Evolutionary conservation across 805 yeast genomes (phyloP).

Genomic region (Saccharomycopsis fibuligera): DNA sequence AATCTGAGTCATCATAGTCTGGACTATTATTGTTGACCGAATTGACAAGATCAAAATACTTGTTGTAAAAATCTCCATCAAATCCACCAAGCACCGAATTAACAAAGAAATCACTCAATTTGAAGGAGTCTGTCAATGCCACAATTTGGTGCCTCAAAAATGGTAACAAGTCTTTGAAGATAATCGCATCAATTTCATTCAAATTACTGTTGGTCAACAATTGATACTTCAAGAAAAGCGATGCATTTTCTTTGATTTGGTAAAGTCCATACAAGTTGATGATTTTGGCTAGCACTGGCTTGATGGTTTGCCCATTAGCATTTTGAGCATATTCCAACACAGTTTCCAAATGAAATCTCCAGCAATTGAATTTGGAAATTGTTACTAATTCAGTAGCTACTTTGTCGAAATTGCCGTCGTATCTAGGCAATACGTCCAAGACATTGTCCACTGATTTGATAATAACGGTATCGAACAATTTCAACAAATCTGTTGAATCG

Average conservation of each 20-base stretch:
- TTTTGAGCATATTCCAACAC: slow-evolving; percentile 34
- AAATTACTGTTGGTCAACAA: slow-evolving; percentile 40
- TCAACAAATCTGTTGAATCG: slow-evolving; percentile 27
- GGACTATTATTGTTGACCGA: slow-evolving; percentile 53
- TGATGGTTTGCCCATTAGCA: slow-evolving; percentile 32
- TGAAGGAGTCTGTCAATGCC: slow-evolving; percentile 78
- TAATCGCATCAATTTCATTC: slow-evolving; percentile 35
- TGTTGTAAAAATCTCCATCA: slow-evolving; percentile 78
- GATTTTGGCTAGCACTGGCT: slow-evolving; percentile 44
- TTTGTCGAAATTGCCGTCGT: slow-evolving; percentile 38
- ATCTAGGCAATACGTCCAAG: slow-evolving; percentile 26
- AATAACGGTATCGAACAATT: slow-evolving; percentile 36
- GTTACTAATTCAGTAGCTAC: slow-evolving; percentile 40
- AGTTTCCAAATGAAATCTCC: slow-evolving; percentile 39
- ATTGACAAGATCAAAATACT: slow-evolving; percentile 59
- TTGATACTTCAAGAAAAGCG: slow-evolving; percentile 61
- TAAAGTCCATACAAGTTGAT: slow-evolving; percentile 59
- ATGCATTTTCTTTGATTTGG: slow-evolving; percentile 63
- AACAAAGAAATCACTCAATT: slow-evolving; percentile 71
- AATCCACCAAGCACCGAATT: slow-evolving; percentile 77
- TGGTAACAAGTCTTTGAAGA: slow-evolving; percentile 41
- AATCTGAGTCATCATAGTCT: slow-evolving; percentile 45
- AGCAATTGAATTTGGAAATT: slow-evolving; percentile 46
- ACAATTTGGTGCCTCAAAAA: slow-evolving; percentile 62
- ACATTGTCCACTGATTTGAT: slow-evolving; percentile 31